Base-by-base conservation (phyloP, 345 rosid species). In the Sisymbrium altissimum region DNA sequence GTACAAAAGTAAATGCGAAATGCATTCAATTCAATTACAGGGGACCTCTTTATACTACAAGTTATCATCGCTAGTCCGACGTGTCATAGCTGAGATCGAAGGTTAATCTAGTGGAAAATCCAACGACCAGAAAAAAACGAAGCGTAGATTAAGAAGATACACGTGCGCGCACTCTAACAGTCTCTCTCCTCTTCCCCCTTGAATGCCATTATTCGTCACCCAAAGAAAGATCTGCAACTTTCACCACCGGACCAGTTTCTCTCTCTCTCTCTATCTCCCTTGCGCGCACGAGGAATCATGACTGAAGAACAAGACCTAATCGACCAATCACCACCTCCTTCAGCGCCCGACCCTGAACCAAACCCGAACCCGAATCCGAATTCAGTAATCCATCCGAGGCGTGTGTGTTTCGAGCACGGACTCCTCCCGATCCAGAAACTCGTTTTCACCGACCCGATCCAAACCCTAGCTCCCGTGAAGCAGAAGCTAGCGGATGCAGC, bases 391-490 rank as follows among this genome's bases (percentile, higher is more conserved):
- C 97, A 86, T 66, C 97, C 96, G 1, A 83, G 97, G 9, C 92
- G 99, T 12, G 99, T 86, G 75, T 86, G 97, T 8, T 96, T 92
- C 77, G 99, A 96, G 87, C 87, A 92, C 79, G 99, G 99, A 0
- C 96, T 96, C 75, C 87, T 96, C 44, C 97, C 96, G 64, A 90
- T 96, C 81, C 92, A 86, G 72, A 96, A 92, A 81, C 93, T 96
- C 73, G 84, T 96, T 70, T 88, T 89, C 69, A 73, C 85, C 35
- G 99, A 96, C 86, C 96, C 96, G 64, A 87, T 84, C 70, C 93
- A 85, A 78, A 79, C 86, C 78, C 86, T 92, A 25, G 80, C 81
- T 11, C 91, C 94, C 9, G 84, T 96, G 45, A 86, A 85, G 81
- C 91, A 79, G 59, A 88, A 83, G 68, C 85, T 88, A 48, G 70